Evolutionary conservation across 2,329 filamentous ascomycete species (phyloP), one percentile per base, ranked within the genome.

Genomic region (Calonectria montana): DNA sequence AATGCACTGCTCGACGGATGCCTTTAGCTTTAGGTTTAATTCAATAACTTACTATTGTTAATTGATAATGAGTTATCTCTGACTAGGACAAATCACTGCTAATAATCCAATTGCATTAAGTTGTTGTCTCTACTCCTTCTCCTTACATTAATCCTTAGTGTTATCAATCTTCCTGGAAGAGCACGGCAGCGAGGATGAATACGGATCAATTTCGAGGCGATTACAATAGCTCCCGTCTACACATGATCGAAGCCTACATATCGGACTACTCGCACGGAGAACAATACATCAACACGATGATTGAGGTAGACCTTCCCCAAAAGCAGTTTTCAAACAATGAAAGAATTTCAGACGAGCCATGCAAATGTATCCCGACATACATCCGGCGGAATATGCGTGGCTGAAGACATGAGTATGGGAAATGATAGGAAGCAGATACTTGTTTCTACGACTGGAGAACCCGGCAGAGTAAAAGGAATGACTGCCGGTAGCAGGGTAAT

Each of bases 391-490:
- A 35, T 31, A 66, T 66, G 35, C 55, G 35, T 57, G 21, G 45
- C 55, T 31, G 35, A 57, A 16, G 64, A 57, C 21, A 66, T 66
- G 35, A 66, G 35, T 35, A 45, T 57, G 35, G 64, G 48, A 35
- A 66, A 57, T 66, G 48, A 66, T 27, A 23, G 64, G 35, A 35
- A 66, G 55, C 35, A 66, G 23, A 66, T 66, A 23, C 23, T 66
- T 66, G 35, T 57, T 57, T 57, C 64, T 57, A 57, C 37, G n/a
- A 66, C 37, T 8, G 48, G 64, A 35, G 31, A 57, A 37, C 23
- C 25, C 43, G 25, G 55, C 23, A 57, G 37, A 47, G 48, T 16
- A 23, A 6, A 55, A 23, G 53, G 47, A 25, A 57, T 57, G 18
- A 35, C 27, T 57, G 35, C 35, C 16, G 37, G 48, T 47, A 66